Evolutionary conservation across 768 basidiomycete genomes (phyloP).

Genomic region (Rhodotorula kratochvilovae): DNA sequence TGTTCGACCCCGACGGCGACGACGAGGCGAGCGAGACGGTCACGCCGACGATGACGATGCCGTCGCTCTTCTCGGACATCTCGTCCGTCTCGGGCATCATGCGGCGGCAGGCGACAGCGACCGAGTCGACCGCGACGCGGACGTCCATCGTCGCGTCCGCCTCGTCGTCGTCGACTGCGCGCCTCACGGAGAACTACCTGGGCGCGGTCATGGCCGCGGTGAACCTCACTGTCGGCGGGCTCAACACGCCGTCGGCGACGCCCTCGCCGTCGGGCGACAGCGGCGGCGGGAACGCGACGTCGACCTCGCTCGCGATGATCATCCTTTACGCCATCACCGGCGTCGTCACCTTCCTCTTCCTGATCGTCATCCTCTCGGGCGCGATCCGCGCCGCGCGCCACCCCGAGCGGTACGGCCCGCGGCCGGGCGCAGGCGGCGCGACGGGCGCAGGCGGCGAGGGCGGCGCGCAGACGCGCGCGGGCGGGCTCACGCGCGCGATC

Average conservation of each 20-base stretch:
- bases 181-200: constrained; percentile 10
- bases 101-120: neutral
- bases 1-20: constrained; percentile 1
- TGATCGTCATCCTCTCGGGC: constrained; percentile 76
- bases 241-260: constrained; percentile 48
- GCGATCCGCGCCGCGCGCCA: constrained; percentile 76
- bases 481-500: constrained; percentile 85
- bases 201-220: constrained; percentile 60
- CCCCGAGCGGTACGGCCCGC: constrained; percentile 86
- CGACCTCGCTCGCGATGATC: constrained; percentile 62
- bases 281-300: constrained; percentile 1
- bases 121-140: constrained; percentile 31
- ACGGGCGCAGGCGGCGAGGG: constrained; percentile 48
- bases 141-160: neutral
- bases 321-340: constrained; percentile 71
- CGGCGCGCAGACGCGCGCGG: constrained; percentile 61
- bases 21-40: neutral
- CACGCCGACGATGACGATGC: neutral
- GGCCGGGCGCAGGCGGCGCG: constrained; percentile 48
- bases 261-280: constrained; percentile 53
- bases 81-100: neutral
- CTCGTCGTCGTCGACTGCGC: constrained; percentile 26
- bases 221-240: constrained; percentile 52
- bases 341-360: constrained; percentile 77
- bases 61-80: constrained; percentile 1